Base-by-base conservation (phyloP, 129 eudicot species). In the Chrysanthemum seticuspe region DNA sequence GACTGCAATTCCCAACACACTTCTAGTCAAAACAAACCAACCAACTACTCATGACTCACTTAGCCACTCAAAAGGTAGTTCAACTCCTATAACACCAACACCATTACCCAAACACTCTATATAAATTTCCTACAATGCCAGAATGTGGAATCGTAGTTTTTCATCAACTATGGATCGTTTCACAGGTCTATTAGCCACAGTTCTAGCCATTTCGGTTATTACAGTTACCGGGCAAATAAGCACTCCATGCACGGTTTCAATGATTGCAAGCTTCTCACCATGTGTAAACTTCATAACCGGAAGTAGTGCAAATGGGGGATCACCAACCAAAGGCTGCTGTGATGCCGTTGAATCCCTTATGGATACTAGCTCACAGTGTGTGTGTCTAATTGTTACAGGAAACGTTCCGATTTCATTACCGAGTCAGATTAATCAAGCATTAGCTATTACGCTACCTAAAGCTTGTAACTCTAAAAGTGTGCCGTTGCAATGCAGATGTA, bases 401-500 rank as follows among this genome's bases (percentile, higher is more conserved):
- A 84, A 82, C 52, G 92, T 93, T 16, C 95, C 96, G 2, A 29
- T 92, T 45, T 70, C 92, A 6, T 71, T 89, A 7, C 92, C 92
- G 1, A 67, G 80, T 19, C 21, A 86, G 5, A 73, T 84, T 7
- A 92, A 75, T 52, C 80, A 77, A 6, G 83, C 82, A 3, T 70
- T 89, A 40, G 94, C 89, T 16, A 86, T 85, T 55, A 65, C 87
- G 2, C 94, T 92, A 60, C 96, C 98, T 0, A 77, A 79, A 70
- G 67, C 75, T 0, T 92, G 98, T 59, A 83, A 85, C 45, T 63
- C 79, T 12, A 66, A 67, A 62, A 76, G 83, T 29, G 81, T 92
- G 15, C 98, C 98, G 10, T 0, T 92, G 23, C 87, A 83, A 70
- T 92, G 98, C 86, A 80, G 80, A 87, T 78, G 98, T 92, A 64